These are phyloP conservation scores for Podaxis mareebaensis DNA, from an alignment of 768 basidiomycete species.

Conservation along the genomic window DNA sequence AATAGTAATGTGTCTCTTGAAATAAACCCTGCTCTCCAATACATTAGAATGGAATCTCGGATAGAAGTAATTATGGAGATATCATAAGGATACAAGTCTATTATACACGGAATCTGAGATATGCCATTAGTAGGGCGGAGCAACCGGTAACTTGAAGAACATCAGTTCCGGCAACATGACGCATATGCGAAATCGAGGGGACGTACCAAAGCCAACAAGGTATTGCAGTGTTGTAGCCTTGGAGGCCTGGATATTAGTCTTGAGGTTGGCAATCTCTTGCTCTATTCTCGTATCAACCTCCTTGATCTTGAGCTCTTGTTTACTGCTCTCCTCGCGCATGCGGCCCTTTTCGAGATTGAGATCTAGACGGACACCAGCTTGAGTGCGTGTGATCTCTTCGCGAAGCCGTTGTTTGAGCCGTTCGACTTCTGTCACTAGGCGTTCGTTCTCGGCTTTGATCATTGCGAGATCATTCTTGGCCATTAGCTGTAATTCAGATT, in stretches of 20 bases:
- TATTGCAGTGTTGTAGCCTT: conserved; percentile 91
- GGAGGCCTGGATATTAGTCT: conserved; percentile 82
- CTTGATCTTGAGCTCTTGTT: conserved; percentile 94
- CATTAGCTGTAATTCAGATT: conserved; percentile 93
- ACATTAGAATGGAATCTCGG: neutral
- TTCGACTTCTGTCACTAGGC: conserved; percentile 89
- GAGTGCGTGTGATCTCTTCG: conserved; percentile 89
- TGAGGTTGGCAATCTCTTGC: conserved; percentile 86
- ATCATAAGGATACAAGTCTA: conserved; percentile 24
- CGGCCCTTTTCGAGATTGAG: conserved; percentile 96
- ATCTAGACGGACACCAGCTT: conserved; percentile 91
- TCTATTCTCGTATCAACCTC: conserved; percentile 98
- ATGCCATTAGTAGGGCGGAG: conserved; percentile 85
- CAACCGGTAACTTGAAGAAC: conserved; percentile 73
- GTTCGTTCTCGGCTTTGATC: conserved; percentile 95
- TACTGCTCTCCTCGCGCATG: conserved; percentile 89
- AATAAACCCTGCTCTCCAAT: neutral
- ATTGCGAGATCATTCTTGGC: conserved; percentile 96
- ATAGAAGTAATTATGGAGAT: conserved; percentile 15
- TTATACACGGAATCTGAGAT: conserved; percentile 69
- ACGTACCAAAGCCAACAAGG: conserved; percentile 82
- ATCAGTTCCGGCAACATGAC: conserved; percentile 14
- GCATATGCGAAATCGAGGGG: neutral
- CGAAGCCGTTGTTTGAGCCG: conserved; percentile 91
- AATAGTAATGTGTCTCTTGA: neutral